phyloP scores from a whole-genome alignment of 306 rosid species.

The Rosa lucieae region DNA sequence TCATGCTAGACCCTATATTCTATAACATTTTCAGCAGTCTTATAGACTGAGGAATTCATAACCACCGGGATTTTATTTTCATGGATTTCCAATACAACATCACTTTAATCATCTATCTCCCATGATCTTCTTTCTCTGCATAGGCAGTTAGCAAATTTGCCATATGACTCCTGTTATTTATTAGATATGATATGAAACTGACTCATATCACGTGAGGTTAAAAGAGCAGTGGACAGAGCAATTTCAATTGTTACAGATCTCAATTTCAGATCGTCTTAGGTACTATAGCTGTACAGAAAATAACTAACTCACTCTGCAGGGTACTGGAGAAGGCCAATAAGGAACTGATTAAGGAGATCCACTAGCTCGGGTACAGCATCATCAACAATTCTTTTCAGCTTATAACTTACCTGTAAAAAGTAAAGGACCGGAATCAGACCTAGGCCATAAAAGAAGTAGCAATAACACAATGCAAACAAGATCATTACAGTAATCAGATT shows the following conservation, averaged over 20 bases:
- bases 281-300: neutral
- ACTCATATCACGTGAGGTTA: neutral
- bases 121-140: neutral
- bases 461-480: constrained; percentile 25
- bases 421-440: constrained; percentile 29
- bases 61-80: neutral
- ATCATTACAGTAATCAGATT: constrained; percentile 73
- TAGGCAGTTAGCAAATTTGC: neutral
- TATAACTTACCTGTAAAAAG: constrained; percentile 57
- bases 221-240: neutral
- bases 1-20: neutral
- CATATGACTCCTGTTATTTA: neutral
- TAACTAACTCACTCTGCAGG: constrained; percentile 69
- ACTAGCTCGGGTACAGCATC: constrained; percentile 74
- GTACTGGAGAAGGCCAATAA: constrained; percentile 61
- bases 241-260: neutral
- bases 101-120: neutral
- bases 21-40: neutral
- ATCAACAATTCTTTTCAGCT: constrained; percentile 55
- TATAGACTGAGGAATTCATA: neutral
- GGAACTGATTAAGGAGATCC: constrained; percentile 55
- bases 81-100: neutral
- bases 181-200: neutral
- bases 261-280: neutral
- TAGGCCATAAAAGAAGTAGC: constrained; percentile 7